Base-by-base conservation (phyloP, 2,329 filamentous ascomycete genomes). In the Aspergillus novoparasiticus region DNA sequence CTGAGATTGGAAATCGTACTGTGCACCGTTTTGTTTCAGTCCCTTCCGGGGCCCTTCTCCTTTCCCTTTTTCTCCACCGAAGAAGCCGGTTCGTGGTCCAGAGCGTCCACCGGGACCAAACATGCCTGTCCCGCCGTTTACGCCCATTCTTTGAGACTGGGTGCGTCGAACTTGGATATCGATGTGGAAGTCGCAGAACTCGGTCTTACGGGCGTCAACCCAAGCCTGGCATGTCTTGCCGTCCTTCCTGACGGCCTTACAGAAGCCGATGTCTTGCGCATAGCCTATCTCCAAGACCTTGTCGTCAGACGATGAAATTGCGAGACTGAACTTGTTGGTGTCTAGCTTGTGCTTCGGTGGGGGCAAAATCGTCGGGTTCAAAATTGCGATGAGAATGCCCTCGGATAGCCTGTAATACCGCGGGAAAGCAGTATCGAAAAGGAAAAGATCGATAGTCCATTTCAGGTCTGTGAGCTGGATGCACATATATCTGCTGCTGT, bases 401-500 rank as follows among this genome's bases (percentile, higher is more conserved):
- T 92, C 87, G 0, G 89, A 89, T n/a, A 98, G 82, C 74, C 96
- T 96, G 90, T 94, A 98, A 81, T 95, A 99, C 60, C 91, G 89
- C 19, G 92, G 90, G 71, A 98, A 97, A 8, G 93, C 96, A 0
- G 90, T 89, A 71, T 92, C 91, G 78, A 99, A 99, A 16, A 99
- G 86, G 71, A 93, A 98, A 48, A 98, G 85, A 67, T 98, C 94
- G 14, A 99, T 78, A 70, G 97, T 93, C 87, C 89, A 97, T 71
- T 93, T 90, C 12, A 99, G 82, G 76, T 99, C 94, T 0, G 92
- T 93, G 3, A 99, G 83, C 2, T 88, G 92, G 65, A 99, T 82
- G 1, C 94, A 90, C 91, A 99, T 97, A 81, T 96, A 99, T 76
- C 96, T 97, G 57, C 90, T 90, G 3, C 74, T 79, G 59, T 83